Conservation (phyloP, 1,284 basidiomycete genomes). For the Trichosporon sp. region DNA sequence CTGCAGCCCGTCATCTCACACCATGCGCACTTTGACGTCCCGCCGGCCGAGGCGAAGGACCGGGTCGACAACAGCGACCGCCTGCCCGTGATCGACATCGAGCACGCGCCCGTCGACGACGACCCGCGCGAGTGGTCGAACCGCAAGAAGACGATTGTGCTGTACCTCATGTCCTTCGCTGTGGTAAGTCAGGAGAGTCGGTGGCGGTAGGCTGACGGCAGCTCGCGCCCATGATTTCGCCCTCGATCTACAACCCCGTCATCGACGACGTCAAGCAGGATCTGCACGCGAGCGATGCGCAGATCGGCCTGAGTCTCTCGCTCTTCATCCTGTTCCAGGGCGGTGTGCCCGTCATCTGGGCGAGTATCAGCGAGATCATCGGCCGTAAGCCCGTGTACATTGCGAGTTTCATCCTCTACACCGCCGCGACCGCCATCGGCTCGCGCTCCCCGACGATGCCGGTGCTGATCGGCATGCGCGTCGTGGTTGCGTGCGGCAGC, state of each 20-base stretch:
- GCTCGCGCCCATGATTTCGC: slow-evolving; percentile 64
- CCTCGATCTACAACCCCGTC: slow-evolving; percentile 46
- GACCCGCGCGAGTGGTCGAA: slow-evolving; percentile 72
- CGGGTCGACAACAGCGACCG: slow-evolving; percentile 2
- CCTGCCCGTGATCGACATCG: slow-evolving; percentile 55
- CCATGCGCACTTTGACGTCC: slow-evolving; percentile 26
- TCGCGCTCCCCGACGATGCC: slow-evolving; percentile 60
- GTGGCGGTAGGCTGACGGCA: slow-evolving; percentile 44
- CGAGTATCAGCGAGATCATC: slow-evolving; percentile 62
- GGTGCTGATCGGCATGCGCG: slow-evolving; percentile 60
- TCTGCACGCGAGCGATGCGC: slow-evolving; percentile 60
- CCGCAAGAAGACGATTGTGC: slow-evolving; percentile 56
- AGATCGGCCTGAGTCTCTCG: slow-evolving; percentile 69
- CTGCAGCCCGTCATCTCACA: slow-evolving; percentile 7
- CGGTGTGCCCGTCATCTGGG: slow-evolving; percentile 41
- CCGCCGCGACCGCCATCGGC: slow-evolving; percentile 61
- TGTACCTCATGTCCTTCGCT: slow-evolving; percentile 36
- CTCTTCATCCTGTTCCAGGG: slow-evolving; percentile 64
- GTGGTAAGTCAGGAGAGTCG: slow-evolving; percentile 29
- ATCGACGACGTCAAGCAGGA: slow-evolving; percentile 63
- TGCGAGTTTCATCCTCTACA: slow-evolving; percentile 58
- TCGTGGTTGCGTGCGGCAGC: slow-evolving; percentile 55
- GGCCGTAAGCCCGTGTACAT: slow-evolving; percentile 74
- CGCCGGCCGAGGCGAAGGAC: slow-evolving; percentile 15
- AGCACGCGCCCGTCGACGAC: slow-evolving; percentile 63